Evolutionary conservation across 176 grass and related monocot genomes (phyloP), one percentile per base, ranked within the genome.

Genomic region (Rhipidocladum racemiflorum): DNA sequence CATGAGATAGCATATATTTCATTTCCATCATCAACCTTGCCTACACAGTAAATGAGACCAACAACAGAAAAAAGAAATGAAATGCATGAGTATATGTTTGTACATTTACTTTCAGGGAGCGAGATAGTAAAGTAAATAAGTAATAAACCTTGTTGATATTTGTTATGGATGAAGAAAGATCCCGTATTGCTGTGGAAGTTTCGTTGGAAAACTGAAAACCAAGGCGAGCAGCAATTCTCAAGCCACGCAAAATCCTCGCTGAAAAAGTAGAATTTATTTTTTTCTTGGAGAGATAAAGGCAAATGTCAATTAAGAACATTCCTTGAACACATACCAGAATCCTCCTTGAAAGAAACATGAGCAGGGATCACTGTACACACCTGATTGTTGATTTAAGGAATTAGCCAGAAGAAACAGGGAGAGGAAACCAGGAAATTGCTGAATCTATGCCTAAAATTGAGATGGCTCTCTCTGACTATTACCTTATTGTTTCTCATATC

Each of bases 221-320:
- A 80, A 97, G 90, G 32, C 92, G 88, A 80, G 65, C 90, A 81
- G 76, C 95, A 92, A 97, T 89, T 92, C 95, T 91, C 65, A 97
- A 91, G 76, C 92, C 92, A 84, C 95, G 88, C 87, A 97, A 91
- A 83, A 97, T 94, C 83, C 92, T 94, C 39, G 95, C 95, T 97
- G 88, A 61, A 81, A 88, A 76, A 84, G 49, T 43, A 63, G 27
- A 70, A 69, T 68, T 51, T 84, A 89, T 75, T 63, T 55, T 39
- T 39, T 39, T 28, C 32, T 79, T 45, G 28, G 34, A 45, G 32
- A 63, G 42, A 55, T 45, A 61, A 91, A 42, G n/a, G 70, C 44
- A 40, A 71, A 71, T 69, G 49, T 59, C 30, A 76, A 68, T 57
- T 43, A 42, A 48, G 21, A 38, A 53, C 23, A 63, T 85, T 50